These are phyloP conservation scores for Dendrobium officinale DNA, from an alignment of 106 monocot species.

Conservation along the genomic window DNA sequence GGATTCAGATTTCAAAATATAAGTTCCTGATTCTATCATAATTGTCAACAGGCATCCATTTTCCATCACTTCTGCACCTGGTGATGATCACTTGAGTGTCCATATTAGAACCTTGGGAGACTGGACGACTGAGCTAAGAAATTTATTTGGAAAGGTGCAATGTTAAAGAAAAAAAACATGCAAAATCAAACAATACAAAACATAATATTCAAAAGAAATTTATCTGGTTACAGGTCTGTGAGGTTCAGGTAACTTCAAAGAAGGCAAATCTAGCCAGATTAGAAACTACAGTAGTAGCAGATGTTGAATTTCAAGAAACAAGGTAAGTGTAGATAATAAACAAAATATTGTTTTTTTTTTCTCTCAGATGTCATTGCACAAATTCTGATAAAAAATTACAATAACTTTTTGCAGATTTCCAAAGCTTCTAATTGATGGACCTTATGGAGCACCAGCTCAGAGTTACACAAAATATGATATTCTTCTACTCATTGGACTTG, in stretches of 20 bases:
- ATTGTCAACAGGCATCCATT: slow-evolving; percentile 71
- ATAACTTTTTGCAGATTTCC: slow-evolving; percentile 57
- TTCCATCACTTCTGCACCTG: slow-evolving; percentile 95
- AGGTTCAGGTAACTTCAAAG: slow-evolving; percentile 46
- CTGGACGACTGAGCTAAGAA: slow-evolving; percentile 84
- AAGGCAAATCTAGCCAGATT: slow-evolving; percentile 69
- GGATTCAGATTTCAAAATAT: neutral
- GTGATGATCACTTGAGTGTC: slow-evolving; percentile 76
- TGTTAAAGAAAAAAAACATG: neutral
- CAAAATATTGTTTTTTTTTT: neutral
- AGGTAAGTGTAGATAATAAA: slow-evolving; percentile 29
- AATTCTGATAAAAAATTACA: neutral
- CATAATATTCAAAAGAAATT: neutral
- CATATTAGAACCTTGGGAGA: slow-evolving; percentile 93
- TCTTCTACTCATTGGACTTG: slow-evolving; percentile 81
- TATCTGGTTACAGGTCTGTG: slow-evolving; percentile 47
- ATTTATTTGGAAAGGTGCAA: slow-evolving; percentile 74
- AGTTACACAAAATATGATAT: slow-evolving; percentile 97
- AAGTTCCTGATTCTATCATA: neutral
- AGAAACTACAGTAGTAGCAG: slow-evolving; percentile 84
- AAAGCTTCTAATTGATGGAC: slow-evolving; percentile 75
- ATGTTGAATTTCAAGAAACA: slow-evolving; percentile 38
- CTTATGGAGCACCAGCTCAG: slow-evolving; percentile 96
- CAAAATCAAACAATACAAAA: neutral
- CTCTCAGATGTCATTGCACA: neutral